Evolutionary conservation across 2,329 filamentous ascomycete genomes (phyloP), one percentile per base, ranked within the genome.

Genomic region (Clonostachys solani): DNA sequence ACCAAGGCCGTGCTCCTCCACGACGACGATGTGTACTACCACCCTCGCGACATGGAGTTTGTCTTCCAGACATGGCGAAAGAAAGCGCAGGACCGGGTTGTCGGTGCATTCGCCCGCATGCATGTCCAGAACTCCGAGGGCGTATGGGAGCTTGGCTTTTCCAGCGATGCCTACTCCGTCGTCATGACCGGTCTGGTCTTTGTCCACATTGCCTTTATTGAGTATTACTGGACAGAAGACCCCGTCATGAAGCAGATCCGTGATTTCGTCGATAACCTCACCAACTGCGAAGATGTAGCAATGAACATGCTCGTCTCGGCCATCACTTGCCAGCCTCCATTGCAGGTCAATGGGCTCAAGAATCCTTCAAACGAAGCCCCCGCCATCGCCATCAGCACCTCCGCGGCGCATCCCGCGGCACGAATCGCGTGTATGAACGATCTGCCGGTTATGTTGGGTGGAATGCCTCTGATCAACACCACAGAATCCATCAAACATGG

Each of bases 271-370:
- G 67, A 69, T 17, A 49, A 63, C 15, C 54, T 60, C 40, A 62
- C 65, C 56, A 69, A 70, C 53, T 70, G 67, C 57, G 67, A 70
- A 50, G 66, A 70, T 45, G 60, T 70, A 49, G 67, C 63, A 16
- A 49, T 70, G 45, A 70, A 70, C 53, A 68, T 60, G 37, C 52
- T 68, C 33, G 55, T 59, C 7, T 60, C 61, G 3, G 51, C 61
- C n/a, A 49, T 70, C 36, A 68, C 66, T 0, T 56, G 64, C 15
- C 51, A 58, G 12, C 64, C 65, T 0, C 66, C 66, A 0, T 52
- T 70, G n/a, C 58, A 66, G 2, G 62, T 68, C 40, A 58, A 52
- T 13, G 66, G 66, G 23, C 56, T 56, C 35, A 53, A 63, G 6
- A 54, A 50, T n/a, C 66, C 62, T 38, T 55, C 60, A 52, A 67